Evolutionary conservation across 1,284 basidiomycete genomes (phyloP), one percentile per base, ranked within the genome.

Genomic region (Cutaneotrichosporon arboriforme): DNA sequence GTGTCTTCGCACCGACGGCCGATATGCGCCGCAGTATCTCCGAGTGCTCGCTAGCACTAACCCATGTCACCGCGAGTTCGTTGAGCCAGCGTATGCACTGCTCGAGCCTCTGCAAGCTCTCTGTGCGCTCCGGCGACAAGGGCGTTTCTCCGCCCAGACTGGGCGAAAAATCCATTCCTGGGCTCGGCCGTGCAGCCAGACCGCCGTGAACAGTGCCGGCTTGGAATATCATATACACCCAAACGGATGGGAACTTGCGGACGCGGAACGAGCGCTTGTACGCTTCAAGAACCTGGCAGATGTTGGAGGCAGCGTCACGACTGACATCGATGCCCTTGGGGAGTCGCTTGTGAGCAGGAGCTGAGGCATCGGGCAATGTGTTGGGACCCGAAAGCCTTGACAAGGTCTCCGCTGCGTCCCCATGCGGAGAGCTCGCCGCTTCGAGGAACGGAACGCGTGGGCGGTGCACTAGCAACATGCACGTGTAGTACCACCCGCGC

Each of bases 211-310:
- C 57, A 0, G 57, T 58, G 1, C 42, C 52, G 12, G 57, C 57
- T 46, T 58, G 57, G 50, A 54, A 58, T 14, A 54, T 47, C 39
- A 58, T 51, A 39, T 58, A 58, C 8, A 52, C 46, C 57, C 57
- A 58, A 2, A 43, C 38, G 4, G 42, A 42, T 2, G 57, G 41
- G 31, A 49, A 58, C 43, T 54, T 58, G 52, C 52, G 52, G 17
- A 54, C 44, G 21, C 52, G 52, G 39, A 58, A 58, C 2, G 49
- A 49, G 34, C 34, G 37, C 12, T 52, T 46, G 44, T 49, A 58
- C 17, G 37, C 26, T 43, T 54, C 57, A 31, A 54, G 41, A 12
- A 58, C 34, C 15, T 46, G 44, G 50, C 57, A 58, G 35, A 58
- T 52, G 33, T 41, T 21, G 14, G 49, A 49, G 2, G 57, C 57